phyloP scores from a whole-genome alignment of 164 flowering plant genomes.

The Stephania yunnanensis region DNA sequence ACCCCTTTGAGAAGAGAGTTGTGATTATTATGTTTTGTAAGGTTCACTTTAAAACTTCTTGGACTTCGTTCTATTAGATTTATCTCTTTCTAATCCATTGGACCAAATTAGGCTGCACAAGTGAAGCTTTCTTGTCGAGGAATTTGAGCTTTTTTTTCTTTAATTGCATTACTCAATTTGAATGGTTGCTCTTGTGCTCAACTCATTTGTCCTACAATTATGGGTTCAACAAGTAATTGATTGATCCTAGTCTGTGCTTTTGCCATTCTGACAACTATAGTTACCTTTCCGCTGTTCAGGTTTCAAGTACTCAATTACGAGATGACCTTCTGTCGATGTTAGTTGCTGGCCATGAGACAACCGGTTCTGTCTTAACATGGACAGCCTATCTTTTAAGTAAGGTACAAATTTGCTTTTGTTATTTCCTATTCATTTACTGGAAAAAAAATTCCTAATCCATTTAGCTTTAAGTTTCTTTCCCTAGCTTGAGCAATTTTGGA shows the following conservation, averaged over 20 bases:
- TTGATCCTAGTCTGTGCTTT: background rate
- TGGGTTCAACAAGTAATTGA: background rate
- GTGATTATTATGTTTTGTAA: background rate
- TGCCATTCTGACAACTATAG: background rate
- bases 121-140: background rate
- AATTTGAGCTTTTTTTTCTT: background rate
- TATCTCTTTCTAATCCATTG: background rate
- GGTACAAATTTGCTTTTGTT: slow-evolving; percentile 36
- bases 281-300: slow-evolving; percentile 34
- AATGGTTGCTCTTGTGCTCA: background rate
- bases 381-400: slow-evolving; percentile 84
- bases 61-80: background rate
- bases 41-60: background rate
- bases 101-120: background rate
- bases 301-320: slow-evolving; percentile 75
- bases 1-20: background rate
- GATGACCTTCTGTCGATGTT: slow-evolving; percentile 95
- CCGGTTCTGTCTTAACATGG: slow-evolving; percentile 97
- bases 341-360: slow-evolving; percentile 97
- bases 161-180: background rate
- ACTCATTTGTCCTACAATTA: background rate
- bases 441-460: background rate
- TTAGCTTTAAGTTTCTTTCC: background rate
- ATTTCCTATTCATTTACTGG: background rate
- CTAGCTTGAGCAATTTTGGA: background rate